phyloP scores from a whole-genome alignment of 306 rosid species.

The Ammopiptanthus mongolicus region DNA sequence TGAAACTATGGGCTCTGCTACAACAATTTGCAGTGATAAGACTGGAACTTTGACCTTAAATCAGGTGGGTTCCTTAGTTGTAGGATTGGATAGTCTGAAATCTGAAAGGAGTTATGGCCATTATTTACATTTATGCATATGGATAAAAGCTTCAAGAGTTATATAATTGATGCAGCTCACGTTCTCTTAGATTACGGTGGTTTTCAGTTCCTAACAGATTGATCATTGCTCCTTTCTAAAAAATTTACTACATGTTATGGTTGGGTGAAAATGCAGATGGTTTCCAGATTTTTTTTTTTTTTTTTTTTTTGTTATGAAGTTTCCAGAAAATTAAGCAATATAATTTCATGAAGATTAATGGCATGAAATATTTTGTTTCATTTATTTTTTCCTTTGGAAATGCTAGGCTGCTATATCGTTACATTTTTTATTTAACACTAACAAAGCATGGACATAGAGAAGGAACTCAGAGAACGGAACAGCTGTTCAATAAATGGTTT shows the following conservation, averaged over 20 bases:
- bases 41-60: slow-evolving; percentile 90
- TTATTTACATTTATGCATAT: background rate
- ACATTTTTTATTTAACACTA: background rate
- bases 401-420: background rate
- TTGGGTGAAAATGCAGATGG: background rate
- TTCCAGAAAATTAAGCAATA: background rate
- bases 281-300: background rate
- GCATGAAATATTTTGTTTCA: background rate
- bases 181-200: background rate
- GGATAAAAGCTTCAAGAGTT: slow-evolving; percentile 6
- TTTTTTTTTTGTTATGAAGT: background rate
- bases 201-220: background rate
- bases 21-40: slow-evolving; percentile 93
- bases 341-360: background rate
- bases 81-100: background rate
- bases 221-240: slow-evolving; percentile 11
- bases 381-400: background rate
- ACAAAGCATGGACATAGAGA: background rate
- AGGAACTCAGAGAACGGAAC: background rate
- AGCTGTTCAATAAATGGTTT: slow-evolving; percentile 1
- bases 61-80: slow-evolving; percentile 38
- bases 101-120: background rate
- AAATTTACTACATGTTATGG: background rate
- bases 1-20: slow-evolving; percentile 97
- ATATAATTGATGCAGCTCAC: background rate